Conservation (phyloP, 208 protist species). For the Trypanosoma caninum region DNA sequence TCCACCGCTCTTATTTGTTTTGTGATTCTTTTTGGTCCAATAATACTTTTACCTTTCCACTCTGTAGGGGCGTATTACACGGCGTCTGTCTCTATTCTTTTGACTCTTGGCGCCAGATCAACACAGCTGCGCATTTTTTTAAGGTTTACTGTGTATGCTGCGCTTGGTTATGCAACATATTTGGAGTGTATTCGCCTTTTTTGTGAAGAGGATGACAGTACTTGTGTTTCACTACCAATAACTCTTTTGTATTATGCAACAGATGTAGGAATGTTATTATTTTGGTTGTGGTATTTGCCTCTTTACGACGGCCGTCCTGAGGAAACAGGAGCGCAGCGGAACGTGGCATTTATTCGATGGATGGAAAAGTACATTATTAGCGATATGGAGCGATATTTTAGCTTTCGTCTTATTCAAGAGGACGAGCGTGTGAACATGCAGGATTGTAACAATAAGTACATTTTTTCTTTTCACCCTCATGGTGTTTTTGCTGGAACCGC, state of each 20-base stretch:
- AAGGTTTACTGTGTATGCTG: constrained; percentile 39
- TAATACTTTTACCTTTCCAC: constrained; percentile 36
- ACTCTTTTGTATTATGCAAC: constrained; percentile 20
- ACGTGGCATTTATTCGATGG: constrained; percentile 42
- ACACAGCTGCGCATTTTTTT: constrained; percentile 35
- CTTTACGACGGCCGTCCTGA: constrained; percentile 60
- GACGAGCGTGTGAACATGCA: constrained; percentile 51
- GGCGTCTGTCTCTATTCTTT: constrained; percentile 8
- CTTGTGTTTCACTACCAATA: not conserved
- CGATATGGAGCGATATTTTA: constrained; percentile 69
- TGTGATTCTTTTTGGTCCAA: constrained; percentile 25
- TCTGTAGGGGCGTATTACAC: constrained; percentile 43
- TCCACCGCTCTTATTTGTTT: constrained; percentile 32
- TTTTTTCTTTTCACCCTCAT: constrained; percentile 85
- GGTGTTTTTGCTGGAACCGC: constrained; percentile 78
- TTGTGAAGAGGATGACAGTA: not conserved
- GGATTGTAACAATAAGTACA: constrained; percentile 46
- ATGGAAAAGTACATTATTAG: constrained; percentile 53
- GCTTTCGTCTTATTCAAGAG: constrained; percentile 57
- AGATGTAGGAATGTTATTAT: constrained; percentile 36
- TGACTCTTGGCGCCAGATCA: constrained; percentile 35
- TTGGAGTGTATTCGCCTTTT: constrained; percentile 28
- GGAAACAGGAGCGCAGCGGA: constrained; percentile 55
- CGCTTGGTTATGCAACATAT: constrained; percentile 60
- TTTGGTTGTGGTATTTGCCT: constrained; percentile 58